Evolutionary conservation across 306 rosid genomes (phyloP).

Genomic region (Phaseolus lunatus): DNA sequence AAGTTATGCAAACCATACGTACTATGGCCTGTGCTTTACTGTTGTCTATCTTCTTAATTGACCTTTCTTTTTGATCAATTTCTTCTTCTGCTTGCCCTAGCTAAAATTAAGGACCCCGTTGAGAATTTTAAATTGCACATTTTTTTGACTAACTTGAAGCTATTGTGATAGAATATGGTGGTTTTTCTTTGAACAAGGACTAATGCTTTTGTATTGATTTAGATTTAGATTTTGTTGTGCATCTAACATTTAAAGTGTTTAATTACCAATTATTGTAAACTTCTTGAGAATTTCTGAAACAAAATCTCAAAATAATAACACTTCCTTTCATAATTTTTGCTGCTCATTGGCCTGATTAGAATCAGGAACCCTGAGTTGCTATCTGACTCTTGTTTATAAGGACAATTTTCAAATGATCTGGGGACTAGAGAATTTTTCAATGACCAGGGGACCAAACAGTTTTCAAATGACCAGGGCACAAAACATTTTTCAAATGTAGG

Average conservation of each 20-base stretch:
- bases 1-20: not conserved
- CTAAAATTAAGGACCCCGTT: constrained; percentile 15
- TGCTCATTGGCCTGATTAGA: constrained; percentile 89
- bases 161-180: constrained; percentile 22
- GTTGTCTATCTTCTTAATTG: constrained; percentile 1
- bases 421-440: constrained; percentile 39
- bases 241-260: constrained; percentile 29
- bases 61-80: constrained; percentile 1
- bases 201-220: constrained; percentile 19
- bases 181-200: constrained; percentile 9
- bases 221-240: constrained; percentile 34
- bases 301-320: not conserved
- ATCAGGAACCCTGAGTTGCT: constrained; percentile 83
- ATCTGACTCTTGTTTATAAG: constrained; percentile 90
- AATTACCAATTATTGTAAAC: not conserved
- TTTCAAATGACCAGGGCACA: constrained; percentile 52
- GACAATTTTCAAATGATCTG: constrained; percentile 77
- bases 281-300: not conserved
- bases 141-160: not conserved
- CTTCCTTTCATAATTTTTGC: constrained; percentile 39
- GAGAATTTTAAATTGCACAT: constrained; percentile 19
- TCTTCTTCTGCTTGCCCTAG: constrained; percentile 19
- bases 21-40: not conserved
- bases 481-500: constrained; percentile 64
- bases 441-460: constrained; percentile 55